Percentiles rank a stretch among this genome's conserved stretches.
phyloP scores from a whole-genome alignment of 352 stramenopile genomes.

The Halophytophthora polymorphica region DNA sequence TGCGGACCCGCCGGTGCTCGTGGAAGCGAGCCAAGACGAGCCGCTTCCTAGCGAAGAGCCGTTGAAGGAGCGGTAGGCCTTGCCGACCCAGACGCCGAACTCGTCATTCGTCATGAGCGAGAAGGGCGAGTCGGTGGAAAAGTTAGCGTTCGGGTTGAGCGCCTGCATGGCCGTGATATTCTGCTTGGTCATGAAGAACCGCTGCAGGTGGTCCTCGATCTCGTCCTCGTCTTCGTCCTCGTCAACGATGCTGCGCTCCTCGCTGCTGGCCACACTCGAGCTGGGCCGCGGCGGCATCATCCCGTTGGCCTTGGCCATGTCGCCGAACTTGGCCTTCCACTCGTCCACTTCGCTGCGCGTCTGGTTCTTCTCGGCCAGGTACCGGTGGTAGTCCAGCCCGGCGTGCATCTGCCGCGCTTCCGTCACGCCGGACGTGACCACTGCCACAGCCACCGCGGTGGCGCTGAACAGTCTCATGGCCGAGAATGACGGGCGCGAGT shows the following conservation, averaged over 20 bases:
- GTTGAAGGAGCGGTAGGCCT: slow-evolving; percentile 12
- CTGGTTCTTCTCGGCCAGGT: slow-evolving; percentile 24
- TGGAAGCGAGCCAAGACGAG: no score
- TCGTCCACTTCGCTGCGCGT: slow-evolving; percentile 8
- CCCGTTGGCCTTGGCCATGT: slow-evolving; percentile 14
- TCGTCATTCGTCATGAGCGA: slow-evolving; percentile 52
- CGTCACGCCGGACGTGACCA: slow-evolving; percentile 5
- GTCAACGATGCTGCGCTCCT: slow-evolving; percentile 17
- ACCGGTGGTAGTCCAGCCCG: slow-evolving; percentile 37
- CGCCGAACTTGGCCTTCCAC: slow-evolving; percentile 20
- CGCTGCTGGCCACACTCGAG: slow-evolving; percentile 22
- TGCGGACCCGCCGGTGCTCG: no score
- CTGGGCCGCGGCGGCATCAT: slow-evolving; percentile 16
- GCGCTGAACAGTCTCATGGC: slow-evolving; percentile 26
- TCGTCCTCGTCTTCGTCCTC: slow-evolving; percentile 25
- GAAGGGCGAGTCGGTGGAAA: slow-evolving; percentile 54
- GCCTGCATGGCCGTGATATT: slow-evolving; percentile 28
- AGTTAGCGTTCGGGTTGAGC: slow-evolving; percentile 41
- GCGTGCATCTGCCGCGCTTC: slow-evolving; percentile 32
- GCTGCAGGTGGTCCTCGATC: slow-evolving; percentile 35
- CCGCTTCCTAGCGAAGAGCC: slow-evolving; percentile 10
- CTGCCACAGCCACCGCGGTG: slow-evolving; percentile 8
- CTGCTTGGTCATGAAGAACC: slow-evolving; percentile 50
- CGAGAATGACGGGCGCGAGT: slow-evolving; percentile 22
- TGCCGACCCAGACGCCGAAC: slow-evolving; percentile 27